Base-by-base conservation (phyloP, 306 rosid genomes). In the Gastrolobium bilobum region DNA sequence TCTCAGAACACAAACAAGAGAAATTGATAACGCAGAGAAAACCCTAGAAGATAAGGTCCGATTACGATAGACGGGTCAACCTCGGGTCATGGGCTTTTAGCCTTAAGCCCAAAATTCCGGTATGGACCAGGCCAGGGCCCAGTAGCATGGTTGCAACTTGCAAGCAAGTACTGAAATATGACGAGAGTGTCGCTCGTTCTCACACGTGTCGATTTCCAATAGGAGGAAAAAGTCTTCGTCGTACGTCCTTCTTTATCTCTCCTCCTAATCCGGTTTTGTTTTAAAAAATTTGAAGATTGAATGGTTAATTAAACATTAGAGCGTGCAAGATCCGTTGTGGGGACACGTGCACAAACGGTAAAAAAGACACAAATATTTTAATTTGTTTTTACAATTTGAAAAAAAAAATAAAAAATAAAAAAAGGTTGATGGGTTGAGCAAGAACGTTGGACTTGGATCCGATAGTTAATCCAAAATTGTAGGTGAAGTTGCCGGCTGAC, bases 391-490 rank as follows among this genome's bases (percentile, higher is more conserved):
- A 9, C 10, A 44, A 7, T 44, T 40, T 0, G 7, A 44, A 44
- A 48, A 1, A 10, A 48, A 48, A 10, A 48, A 2, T 10, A 48
- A 13, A 4, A 30, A 31, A 29, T 26, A 67, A 40, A 13, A 54
- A 13, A 14, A 14, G 29, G 10, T 61, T 60, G 85, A 46, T 72
- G 66, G 79, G 84, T 14, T 57, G 43, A 47, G 71, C 63, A 57
- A 74, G 51, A 50, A 33, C 72, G 76, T 82, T 70, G 72, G 38
- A 71, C 11, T 64, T 65, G 37, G 84, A 83, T 83, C 81, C 77
- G 61, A 75, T 71, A 50, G 83, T 83, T 85, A 57, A 79, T 84
- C 89, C 87, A 78, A 31, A 10, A 26, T 73, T 51, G 51, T 48
- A 10, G 93, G 88, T 20, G 54, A 33, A 11, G 10, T 7, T 50